Percentiles rank a stretch among this genome's conserved stretches.
Conservation (phyloP, 805 yeast species). For the Monosporozyma yasuniensis region DNA sequence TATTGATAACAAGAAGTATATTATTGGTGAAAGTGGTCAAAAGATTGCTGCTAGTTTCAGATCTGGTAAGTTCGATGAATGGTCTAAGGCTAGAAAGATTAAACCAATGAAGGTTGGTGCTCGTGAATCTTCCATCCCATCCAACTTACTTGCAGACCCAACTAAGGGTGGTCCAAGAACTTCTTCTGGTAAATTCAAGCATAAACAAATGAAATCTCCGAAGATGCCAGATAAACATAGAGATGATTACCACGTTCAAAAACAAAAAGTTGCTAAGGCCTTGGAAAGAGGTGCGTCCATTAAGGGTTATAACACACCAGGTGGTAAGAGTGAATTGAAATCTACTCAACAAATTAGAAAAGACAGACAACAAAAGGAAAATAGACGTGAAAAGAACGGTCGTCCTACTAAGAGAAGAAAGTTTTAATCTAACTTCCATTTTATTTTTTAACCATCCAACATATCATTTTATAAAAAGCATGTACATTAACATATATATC, state of each 20-base stretch:
- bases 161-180: slow-evolving; percentile 9
- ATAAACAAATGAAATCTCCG: slow-evolving; percentile 70
- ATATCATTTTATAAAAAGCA: neutral
- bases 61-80: slow-evolving; percentile 84
- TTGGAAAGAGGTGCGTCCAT: slow-evolving; percentile 62
- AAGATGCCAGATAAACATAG: slow-evolving; percentile 82
- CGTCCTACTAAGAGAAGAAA: slow-evolving; percentile 42
- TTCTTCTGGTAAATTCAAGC: slow-evolving; percentile 51
- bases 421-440: slow-evolving; percentile 10
- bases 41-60: slow-evolving; percentile 83
- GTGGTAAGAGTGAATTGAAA: slow-evolving; percentile 44
- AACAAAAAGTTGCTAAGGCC: slow-evolving; percentile 75
- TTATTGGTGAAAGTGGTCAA: slow-evolving; percentile 91
- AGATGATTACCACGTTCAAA: slow-evolving; percentile 76
- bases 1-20: slow-evolving; percentile 67
- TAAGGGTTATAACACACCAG: slow-evolving; percentile 48
- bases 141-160: slow-evolving; percentile 29
- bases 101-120: slow-evolving; percentile 49
- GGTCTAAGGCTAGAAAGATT: slow-evolving; percentile 69
- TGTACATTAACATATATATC: neutral
- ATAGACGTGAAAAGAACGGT: slow-evolving; percentile 76
- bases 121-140: slow-evolving; percentile 34
- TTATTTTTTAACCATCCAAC: neutral
- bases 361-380: slow-evolving; percentile 57
- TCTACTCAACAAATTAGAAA: slow-evolving; percentile 72